Conservation (phyloP, 352 stramenopile genomes). For the Pythium sp. region DNA sequence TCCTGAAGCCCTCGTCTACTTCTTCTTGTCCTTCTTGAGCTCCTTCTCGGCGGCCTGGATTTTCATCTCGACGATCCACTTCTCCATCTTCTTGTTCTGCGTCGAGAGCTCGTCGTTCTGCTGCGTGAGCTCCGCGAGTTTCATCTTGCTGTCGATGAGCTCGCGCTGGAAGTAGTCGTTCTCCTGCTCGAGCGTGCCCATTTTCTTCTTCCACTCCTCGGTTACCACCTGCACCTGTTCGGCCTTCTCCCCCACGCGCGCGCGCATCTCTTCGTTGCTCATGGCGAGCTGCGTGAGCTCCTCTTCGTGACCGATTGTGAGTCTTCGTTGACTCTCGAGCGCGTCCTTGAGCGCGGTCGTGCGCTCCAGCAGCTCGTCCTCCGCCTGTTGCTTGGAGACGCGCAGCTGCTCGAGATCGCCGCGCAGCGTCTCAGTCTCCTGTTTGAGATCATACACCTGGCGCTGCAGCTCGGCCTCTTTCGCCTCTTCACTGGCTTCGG, state of each 20-base stretch:
- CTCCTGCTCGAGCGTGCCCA: slow-evolving; percentile 58
- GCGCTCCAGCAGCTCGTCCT: slow-evolving; percentile 47
- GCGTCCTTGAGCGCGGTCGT: slow-evolving; percentile 39
- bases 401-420: slow-evolving; percentile 49
- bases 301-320: slow-evolving; percentile 41
- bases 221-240: slow-evolving; percentile 35
- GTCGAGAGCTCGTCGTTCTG: slow-evolving; percentile 66
- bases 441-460: slow-evolving; percentile 47
- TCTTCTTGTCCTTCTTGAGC: slow-evolving; percentile 41
- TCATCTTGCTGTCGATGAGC: slow-evolving; percentile 84
- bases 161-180: slow-evolving; percentile 84
- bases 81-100: slow-evolving; percentile 66
- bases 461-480: slow-evolving; percentile 45
- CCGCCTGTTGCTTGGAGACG: slow-evolving; percentile 42
- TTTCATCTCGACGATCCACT: slow-evolving; percentile 47
- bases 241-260: slow-evolving; percentile 36
- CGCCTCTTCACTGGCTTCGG: slow-evolving; percentile 34
- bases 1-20: slow-evolving; percentile 16
- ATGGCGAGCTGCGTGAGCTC: slow-evolving; percentile 41
- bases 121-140: slow-evolving; percentile 68
- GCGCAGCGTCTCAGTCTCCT: slow-evolving; percentile 42
- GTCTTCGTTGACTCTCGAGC: slow-evolving; percentile 40
- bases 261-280: slow-evolving; percentile 50
- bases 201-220: slow-evolving; percentile 32
- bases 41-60: slow-evolving; percentile 40